phyloP scores from a whole-genome alignment of 106 monocot genomes.

The Phalaenopsis aphrodite region DNA sequence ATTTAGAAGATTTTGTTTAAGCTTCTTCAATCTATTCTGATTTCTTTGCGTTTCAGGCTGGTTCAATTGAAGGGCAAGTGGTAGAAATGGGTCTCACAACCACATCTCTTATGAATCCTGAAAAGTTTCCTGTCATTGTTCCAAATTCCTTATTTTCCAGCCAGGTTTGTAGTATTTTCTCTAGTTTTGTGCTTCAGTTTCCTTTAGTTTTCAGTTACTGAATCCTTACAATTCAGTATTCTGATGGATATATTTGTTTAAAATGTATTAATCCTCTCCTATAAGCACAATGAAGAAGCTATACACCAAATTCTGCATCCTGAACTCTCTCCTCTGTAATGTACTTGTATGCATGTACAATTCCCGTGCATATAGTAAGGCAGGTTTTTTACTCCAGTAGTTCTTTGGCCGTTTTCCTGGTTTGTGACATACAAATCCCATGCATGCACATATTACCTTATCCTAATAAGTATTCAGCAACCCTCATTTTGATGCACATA shows the following conservation, averaged over 20 bases:
- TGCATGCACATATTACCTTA: too few species aligned
- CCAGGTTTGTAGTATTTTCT: constrained; percentile 39
- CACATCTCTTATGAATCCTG: constrained; percentile 73
- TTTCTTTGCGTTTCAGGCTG: constrained; percentile 50
- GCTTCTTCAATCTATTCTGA: not conserved
- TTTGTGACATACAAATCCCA: too few species aligned
- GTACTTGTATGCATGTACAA: not conserved
- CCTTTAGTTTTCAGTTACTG: not conserved
- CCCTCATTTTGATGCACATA: too few species aligned
- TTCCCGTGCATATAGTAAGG: not conserved
- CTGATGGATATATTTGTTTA: not conserved
- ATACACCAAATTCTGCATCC: not conserved
- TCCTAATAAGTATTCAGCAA: too few species aligned
- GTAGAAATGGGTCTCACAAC: constrained; percentile 82
- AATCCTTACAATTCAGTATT: not conserved
- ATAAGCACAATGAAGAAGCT: not conserved
- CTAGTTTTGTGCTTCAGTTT: not conserved
- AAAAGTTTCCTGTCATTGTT: constrained; percentile 83
- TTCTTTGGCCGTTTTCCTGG: too few species aligned
- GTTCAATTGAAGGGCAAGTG: constrained; percentile 84
- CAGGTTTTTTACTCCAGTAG: too few species aligned
- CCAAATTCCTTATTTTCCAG: constrained; percentile 93
- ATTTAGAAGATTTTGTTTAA: constrained; percentile 3
- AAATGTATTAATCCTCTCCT: not conserved
- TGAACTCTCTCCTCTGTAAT: not conserved